phyloP scores from a whole-genome alignment of 441 rosid species.

The Biscutella laevigata region DNA sequence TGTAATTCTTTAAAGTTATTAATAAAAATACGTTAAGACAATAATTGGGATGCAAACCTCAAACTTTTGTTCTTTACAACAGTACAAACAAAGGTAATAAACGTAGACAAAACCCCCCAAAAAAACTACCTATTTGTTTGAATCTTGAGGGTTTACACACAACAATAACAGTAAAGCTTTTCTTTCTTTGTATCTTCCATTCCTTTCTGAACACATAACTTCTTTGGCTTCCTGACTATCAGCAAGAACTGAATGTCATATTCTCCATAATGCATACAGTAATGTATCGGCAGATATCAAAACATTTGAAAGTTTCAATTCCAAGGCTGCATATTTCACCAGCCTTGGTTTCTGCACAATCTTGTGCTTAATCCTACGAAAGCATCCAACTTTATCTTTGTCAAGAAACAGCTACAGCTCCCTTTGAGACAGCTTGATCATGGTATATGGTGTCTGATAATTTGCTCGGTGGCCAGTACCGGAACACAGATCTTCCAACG shows the following conservation, averaged over 20 bases:
- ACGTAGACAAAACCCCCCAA: no score
- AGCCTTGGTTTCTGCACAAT: constrained; percentile 19
- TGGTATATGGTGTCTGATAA: constrained; percentile 50
- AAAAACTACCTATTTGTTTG: not conserved
- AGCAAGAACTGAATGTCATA: constrained; percentile 8
- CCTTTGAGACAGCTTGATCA: constrained; percentile 27
- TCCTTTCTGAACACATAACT: constrained; percentile 4
- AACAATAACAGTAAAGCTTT: not conserved
- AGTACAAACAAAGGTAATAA: no score
- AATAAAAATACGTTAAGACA: no score
- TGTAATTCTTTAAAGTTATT: no score
- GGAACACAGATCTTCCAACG: constrained; percentile 52
- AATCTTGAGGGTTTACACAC: constrained; percentile 7
- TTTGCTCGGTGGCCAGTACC: constrained; percentile 70
- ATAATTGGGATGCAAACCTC: no score
- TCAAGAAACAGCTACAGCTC: constrained; percentile 45
- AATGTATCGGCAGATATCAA: constrained; percentile 9
- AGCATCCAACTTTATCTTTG: constrained; percentile 9
- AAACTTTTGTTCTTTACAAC: no score
- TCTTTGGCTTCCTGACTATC: constrained; percentile 5
- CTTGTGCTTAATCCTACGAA: constrained; percentile 20
- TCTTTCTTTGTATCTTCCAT: not conserved
- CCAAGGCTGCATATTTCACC: constrained; percentile 14
- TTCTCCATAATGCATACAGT: constrained; percentile 2
- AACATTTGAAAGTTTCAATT: not conserved